Conservation (phyloP, 2,329 filamentous ascomycete species). For the Plectosphaerella cucumerina region DNA sequence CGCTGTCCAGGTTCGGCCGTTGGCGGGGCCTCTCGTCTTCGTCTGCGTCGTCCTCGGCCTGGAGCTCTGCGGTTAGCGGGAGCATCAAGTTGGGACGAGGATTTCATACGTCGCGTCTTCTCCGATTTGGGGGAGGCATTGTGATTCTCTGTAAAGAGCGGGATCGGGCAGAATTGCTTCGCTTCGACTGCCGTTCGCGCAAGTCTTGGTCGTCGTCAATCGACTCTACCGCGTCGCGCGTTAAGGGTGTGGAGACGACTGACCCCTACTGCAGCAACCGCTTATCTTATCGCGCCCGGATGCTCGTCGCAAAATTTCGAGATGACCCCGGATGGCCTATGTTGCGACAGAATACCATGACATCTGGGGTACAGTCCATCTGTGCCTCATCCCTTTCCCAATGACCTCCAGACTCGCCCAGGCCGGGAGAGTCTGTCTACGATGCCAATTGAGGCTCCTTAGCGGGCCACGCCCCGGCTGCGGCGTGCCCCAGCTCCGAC, state of each 20-base stretch:
- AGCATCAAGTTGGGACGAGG: not conserved
- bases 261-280: not conserved
- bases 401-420: constrained; percentile 31
- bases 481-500: constrained; percentile 1
- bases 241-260: not conserved
- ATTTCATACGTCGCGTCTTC: constrained; percentile 25
- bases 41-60: constrained; percentile 27
- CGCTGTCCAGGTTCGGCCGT: constrained; percentile 21
- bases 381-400: constrained; percentile 5
- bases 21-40: constrained; percentile 26
- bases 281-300: constrained; percentile 14
- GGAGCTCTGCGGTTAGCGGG: constrained; percentile 3
- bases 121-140: constrained; percentile 28
- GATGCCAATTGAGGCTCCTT: constrained; percentile 25
- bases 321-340: not conserved
- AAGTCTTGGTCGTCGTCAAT: not conserved
- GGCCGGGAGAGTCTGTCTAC: constrained; percentile 27
- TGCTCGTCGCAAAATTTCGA: not conserved
- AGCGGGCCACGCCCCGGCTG: constrained; percentile 5
- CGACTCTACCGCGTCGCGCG: constrained; percentile 1
- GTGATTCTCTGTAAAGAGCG: not conserved
- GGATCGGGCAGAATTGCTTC: not conserved
- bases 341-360: not conserved
- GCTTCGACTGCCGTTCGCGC: not conserved
- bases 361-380: not conserved